Percentiles rank a stretch among this genome's conserved stretches.
Conservation (phyloP, 2,329 filamentous ascomycete genomes). For the Akanthomyces muscarius region DNA sequence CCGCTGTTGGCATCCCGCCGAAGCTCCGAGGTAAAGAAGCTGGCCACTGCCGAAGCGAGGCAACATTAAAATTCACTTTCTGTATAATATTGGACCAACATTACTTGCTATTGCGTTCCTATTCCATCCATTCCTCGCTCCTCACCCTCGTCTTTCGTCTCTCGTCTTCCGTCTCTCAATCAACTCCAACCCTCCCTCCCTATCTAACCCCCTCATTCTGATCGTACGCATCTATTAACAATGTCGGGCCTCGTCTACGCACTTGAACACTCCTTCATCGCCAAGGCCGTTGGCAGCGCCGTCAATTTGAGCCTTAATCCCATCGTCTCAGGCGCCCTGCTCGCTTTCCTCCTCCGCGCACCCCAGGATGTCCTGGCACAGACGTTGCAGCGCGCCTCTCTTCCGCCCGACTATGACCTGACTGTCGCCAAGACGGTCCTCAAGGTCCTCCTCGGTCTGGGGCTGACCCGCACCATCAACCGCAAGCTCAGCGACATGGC, state of each 20-base stretch:
- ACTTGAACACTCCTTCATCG: slow-evolving; percentile 5
- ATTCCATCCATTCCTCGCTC: neutral
- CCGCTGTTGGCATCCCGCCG: neutral
- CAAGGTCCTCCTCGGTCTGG: slow-evolving; percentile 17
- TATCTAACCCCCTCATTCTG: neutral
- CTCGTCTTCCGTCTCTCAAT: neutral
- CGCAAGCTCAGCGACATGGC: slow-evolving; percentile 19
- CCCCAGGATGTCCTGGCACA: slow-evolving; percentile 1
- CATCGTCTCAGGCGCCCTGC: slow-evolving; percentile 6
- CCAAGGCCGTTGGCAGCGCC: neutral
- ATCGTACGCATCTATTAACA: neutral
- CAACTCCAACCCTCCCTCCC: neutral
- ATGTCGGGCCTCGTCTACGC: slow-evolving; percentile 12
- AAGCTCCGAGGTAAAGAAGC: slow-evolving; percentile 3
- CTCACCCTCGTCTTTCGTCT: neutral
- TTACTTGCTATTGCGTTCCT: neutral
- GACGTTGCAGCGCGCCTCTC: slow-evolving; percentile 11
- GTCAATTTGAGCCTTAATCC: slow-evolving; percentile 6
- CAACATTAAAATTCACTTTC: no score
- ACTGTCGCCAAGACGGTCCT: slow-evolving; percentile 12
- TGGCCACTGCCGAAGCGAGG: neutral
- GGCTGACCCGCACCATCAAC: slow-evolving; percentile 18
- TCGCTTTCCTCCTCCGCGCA: slow-evolving; percentile 4
- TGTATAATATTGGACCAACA: neutral
- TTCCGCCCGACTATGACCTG: slow-evolving; percentile 10